Base-by-base conservation (phyloP, 2,329 filamentous ascomycete genomes). In the Parasarocladium wereldwijsianum region DNA sequence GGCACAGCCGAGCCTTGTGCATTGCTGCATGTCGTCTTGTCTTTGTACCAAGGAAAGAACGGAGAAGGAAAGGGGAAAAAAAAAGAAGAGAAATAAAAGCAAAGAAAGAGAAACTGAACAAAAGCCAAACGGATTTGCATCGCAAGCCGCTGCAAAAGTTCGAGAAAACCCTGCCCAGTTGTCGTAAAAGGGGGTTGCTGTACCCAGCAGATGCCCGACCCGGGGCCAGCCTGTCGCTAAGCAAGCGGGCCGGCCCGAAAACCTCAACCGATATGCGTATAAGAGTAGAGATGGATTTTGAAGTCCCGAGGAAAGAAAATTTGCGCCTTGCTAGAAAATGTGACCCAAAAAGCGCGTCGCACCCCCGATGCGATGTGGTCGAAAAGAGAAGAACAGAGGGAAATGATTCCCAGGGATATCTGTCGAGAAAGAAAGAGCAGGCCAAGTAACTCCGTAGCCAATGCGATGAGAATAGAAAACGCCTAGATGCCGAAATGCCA, bases 21-120 rank as follows among this genome's bases (percentile, higher is more conserved):
- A 73, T 73, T 69, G 68, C 68, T 73, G 68, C 68, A 59, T 65
- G 64, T 66, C 58, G 58, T 70, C 64, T 69, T 68, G 53, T 61
- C 57, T 63, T 54, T 48, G 45, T 49, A 40, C 46, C 43, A 42
- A 25, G 24, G 28, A 28, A 29, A 24, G 17, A 39, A 36, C 30
- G 31, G 31, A 38, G 37, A 37, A 32, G 24, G 40, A 41, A 45
- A 39, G 34, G 38, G 33, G 38, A 33, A 41, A 41, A 41, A 43
- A 36, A 40, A 34, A 40, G 50, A 45, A 47, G 43, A 36, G 34
- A 35, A 38, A 42, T 40, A 38, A 37, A 41, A 44, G 41, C 42
- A 43, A 41, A 41, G 18, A 37, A 37, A 36, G 34, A 36, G 37
- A 17, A 15, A 21, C 20, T 12, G 31, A 37, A 36, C 45, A 45